These are phyloP conservation scores for Tolypocladium amazonense DNA, from an alignment of 2,329 filamentous ascomycete genomes.

Conservation along the genomic window DNA sequence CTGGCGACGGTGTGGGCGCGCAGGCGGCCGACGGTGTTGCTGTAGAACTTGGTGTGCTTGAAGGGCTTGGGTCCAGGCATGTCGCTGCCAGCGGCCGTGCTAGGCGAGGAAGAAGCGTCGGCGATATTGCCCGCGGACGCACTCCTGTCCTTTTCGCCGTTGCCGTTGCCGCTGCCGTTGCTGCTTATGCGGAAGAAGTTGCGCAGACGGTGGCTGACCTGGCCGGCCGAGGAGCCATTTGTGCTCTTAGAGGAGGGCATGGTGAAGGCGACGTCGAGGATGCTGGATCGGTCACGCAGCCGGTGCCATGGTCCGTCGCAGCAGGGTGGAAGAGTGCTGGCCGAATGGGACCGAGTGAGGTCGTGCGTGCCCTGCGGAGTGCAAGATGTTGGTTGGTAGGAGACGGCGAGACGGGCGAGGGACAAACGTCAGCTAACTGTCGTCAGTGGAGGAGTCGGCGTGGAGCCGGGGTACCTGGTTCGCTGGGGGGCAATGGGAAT, in stretches of 20 bases:
- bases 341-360: not conserved
- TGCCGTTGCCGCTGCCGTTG: slow-evolving; percentile 25
- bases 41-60: slow-evolving; percentile 82
- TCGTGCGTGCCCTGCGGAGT: not conserved
- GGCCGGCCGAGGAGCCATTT: slow-evolving; percentile 37
- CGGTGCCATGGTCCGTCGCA: slow-evolving; percentile 26
- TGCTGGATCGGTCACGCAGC: slow-evolving; percentile 18
- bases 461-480: not conserved
- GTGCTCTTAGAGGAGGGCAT: slow-evolving; percentile 46
- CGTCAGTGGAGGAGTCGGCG: not conserved
- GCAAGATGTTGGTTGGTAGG: not conserved
- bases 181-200: slow-evolving; percentile 62
- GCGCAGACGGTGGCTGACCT: slow-evolving; percentile 58
- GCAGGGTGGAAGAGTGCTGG: not conserved
- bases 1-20: slow-evolving; percentile 85
- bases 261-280: slow-evolving; percentile 6
- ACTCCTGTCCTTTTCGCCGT: slow-evolving; percentile 40
- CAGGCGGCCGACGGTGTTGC: slow-evolving; percentile 73
- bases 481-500: not conserved
- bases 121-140: slow-evolving; percentile 40
- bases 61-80: slow-evolving; percentile 44
- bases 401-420: not conserved
- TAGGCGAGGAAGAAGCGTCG: not conserved
- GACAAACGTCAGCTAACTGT: not conserved
- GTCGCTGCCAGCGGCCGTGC: slow-evolving; percentile 1